Conservation (phyloP, 176 grass and related monocot species). For the Lolium multiflorum region DNA sequence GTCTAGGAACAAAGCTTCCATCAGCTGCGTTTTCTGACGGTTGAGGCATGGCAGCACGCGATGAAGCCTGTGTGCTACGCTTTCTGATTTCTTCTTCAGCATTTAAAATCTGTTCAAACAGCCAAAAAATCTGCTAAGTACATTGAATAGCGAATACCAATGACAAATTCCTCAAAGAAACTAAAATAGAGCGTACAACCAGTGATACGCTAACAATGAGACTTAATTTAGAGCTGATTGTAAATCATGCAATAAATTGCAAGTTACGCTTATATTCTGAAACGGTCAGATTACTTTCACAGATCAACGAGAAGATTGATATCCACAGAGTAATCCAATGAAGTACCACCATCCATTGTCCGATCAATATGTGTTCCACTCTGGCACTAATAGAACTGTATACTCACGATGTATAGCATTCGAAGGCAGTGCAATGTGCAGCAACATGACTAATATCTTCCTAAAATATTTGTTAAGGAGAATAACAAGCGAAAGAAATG, state of each 20-base stretch:
- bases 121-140: constrained; percentile 10
- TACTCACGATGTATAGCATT: not conserved
- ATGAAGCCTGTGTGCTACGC: constrained; percentile 53
- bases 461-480: not conserved
- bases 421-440: not conserved
- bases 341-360: not conserved
- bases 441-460: not conserved
- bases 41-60: constrained; percentile 49
- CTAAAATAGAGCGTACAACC: constrained; percentile 15
- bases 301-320: not conserved
- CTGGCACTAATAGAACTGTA: not conserved
- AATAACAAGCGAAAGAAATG: not conserved
- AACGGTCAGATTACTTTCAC: not conserved
- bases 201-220: not conserved
- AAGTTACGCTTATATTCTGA: constrained; percentile 13
- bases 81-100: constrained; percentile 93
- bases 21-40: constrained; percentile 65
- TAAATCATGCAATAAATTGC: not conserved
- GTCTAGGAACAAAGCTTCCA: constrained; percentile 58
- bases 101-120: constrained; percentile 77
- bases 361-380: not conserved
- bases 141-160: not conserved
- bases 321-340: constrained; percentile 12
- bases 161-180: constrained; percentile 24
- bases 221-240: not conserved